Base-by-base conservation (phyloP, 768 basidiomycete genomes). In the Lactarius trivialis region DNA sequence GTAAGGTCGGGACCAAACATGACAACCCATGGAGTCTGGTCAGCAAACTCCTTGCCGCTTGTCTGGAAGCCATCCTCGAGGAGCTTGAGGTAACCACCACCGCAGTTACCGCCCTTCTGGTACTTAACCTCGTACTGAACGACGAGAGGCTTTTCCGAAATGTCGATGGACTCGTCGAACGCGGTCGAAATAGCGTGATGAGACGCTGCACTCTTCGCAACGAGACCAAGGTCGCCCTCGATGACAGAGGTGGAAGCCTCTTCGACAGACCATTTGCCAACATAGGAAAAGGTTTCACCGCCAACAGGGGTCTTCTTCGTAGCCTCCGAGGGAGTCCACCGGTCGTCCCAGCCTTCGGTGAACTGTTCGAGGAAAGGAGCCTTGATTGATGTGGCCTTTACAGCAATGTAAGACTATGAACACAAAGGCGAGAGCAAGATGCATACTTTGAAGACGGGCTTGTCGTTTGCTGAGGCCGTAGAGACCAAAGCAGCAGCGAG, bases 71-170 rank as follows among this genome's bases (percentile, higher is more conserved):
- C 93, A 69, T 93, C 88, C 72, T 90, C 88, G 49, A 99, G 84
- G 60, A 98, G 85, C 77, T 98, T 99, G 78, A 98, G 77, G 77
- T 99, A 99, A 41, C 97, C 97, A 79, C 97, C 97, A 75, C 97
- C 97, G 70, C 97, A 98, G 77, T 97, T 97, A 53, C 97, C 92
- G 48, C 96, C 95, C 76, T 98, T 94, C 80, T 99, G 95, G 75
- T 97, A 94, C 78, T 98, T 96, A 78, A 97, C 97, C 74, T 99
- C 97, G 71, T 99, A 99, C 73, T 97, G 94, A 21, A 98, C 88
- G 67, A 98, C 94, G 50, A 98, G 80, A 49, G 95, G 89, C 76
- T 95, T 82, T 60, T 83, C 77, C 69, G 81, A 81, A 77, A 95
- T 91, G 79, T 89, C 85, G 70, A 98, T 78, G 57, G 91, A 81